Evolutionary conservation across 345 rosid genomes (phyloP).

Genomic region (Bruguiera parviflora): DNA sequence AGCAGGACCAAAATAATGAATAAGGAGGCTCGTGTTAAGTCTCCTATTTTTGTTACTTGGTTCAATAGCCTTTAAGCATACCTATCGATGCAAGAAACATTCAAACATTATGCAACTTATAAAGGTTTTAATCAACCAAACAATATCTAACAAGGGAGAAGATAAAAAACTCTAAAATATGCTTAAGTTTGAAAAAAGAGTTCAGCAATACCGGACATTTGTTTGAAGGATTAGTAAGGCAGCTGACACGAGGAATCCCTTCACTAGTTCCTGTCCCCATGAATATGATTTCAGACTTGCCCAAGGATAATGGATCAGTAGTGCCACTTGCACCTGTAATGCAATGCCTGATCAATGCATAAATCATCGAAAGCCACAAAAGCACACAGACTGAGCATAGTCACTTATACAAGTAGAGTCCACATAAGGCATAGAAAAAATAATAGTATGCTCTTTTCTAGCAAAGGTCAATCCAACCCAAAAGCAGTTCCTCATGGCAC

Average conservation of each 20-base stretch:
- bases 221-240: conserved; percentile 73
- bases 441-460: neutral
- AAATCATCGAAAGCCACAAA: neutral
- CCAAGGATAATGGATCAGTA: conserved; percentile 24
- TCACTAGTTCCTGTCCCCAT: conserved; percentile 94
- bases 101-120: neutral
- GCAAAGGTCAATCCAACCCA: no score
- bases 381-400: neutral
- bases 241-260: conserved; percentile 94
- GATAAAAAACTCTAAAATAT: neutral
- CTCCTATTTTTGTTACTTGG: conserved; percentile 76
- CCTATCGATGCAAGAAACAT: conserved; percentile 38
- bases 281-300: conserved; percentile 70
- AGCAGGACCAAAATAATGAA: conserved; percentile 49
- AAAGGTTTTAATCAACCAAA: conserved; percentile 11
- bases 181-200: neutral
- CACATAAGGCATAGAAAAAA: conserved; percentile 7
- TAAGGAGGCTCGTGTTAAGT: conserved; percentile 71
- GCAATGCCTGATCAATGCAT: conserved; percentile 14
- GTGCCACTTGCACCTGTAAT: conserved; percentile 40
- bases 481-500: no score
- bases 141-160: neutral
- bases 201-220: conserved; percentile 60
- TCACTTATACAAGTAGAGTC: conserved; percentile 4
- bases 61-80: conserved; percentile 71